Evolutionary conservation across 768 basidiomycete genomes (phyloP), one percentile per base, ranked within the genome.

Genomic region (Kwoniella dejecticola): DNA sequence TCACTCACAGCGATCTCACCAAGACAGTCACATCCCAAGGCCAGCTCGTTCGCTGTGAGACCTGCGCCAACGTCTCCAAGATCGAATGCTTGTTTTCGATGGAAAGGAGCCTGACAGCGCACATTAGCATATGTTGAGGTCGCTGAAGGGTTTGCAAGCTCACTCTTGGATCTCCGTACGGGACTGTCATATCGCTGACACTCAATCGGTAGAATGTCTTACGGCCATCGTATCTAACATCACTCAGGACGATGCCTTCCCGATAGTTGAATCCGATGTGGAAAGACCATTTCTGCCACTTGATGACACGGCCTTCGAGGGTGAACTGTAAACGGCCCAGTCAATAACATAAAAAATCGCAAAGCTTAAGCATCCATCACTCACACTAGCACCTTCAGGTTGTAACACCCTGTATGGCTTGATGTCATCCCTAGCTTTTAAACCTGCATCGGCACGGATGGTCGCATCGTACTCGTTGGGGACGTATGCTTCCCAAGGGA

Each of bases 271-370:
- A 97, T 60, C 88, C 89, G 24, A 95, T 91, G 29, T 93, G 44
- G 57, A 69, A 49, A 77, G 88, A 90, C 93, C 93, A 96, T 66
- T 93, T 92, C 77, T 96, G 93, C 93, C 93, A 95, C 74, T 89
- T 87, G 15, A 93, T 75, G 13, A 85, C 84, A 68, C 90, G 80
- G 0, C 89, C 91, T 45, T 85, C 82, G 3, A 95, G 83, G 78
- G 29, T 50, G 13, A 77, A 75, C 53, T 42, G 53, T n/a, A 15
- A n/a, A 42, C 10, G 8, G 11, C 3, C 15, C 21, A 21, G 12
- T n/a, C 12, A 11, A 2, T 41, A 3, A 55, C 3, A 27, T 12
- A 6, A 26, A 42, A n/a, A n/a, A n/a, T n/a, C n/a, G n/a, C n/a
- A n/a, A n/a, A n/a, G n/a, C n/a, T n/a, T n/a, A n/a, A n/a, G n/a